Evolutionary conservation across 305 asterid species (phyloP), one percentile per base, ranked within the genome.

Genomic region (Salvia sclarea): DNA sequence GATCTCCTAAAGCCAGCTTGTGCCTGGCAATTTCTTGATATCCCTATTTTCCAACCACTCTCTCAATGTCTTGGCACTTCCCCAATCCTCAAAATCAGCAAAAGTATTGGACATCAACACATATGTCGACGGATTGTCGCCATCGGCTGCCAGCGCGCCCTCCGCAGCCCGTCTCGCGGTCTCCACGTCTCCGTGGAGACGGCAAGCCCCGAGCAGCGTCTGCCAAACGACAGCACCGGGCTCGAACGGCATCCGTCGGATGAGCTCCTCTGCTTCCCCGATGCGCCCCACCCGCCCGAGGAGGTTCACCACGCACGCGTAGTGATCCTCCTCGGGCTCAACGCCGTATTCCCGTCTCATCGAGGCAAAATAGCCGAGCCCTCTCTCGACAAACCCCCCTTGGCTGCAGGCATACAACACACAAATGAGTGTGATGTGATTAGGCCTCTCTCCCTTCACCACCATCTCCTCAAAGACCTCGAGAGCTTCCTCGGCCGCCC

Each of bases 21-120:
- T 80, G 41, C 92, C 96, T 48, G 90, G 88, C 78, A 80, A 76
- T 85, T 87, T 89, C 88, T 83, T 82, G 61, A 85, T 81, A 72
- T 82, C 85, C 71, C 84, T 77, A 6, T 50, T 80, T 49, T 78
- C 82, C 63, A 84, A 67, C 79, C 78, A 57, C 48, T 77, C 50
- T 62, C 96, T 86, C 81, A 89, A 47, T 3, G 45, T 72, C 71
- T 79, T 81, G 5, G 75, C 92, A 61, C 69, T 38, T 16, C 75
- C 76, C 92, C 95, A 89, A 45, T 81, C 75, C 55, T 76, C 81
- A 30, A 73, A 61, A 69, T 81, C 85, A 55, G 96, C 92, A 76
- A 85, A 84, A 14, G 87, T 84, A 63, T 84, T 83, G 5, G 87
- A 83, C 84, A 89, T 11, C 80, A 89, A 37, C 61, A 87, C 82